These are phyloP conservation scores for Bipolaris oryzae DNA, from an alignment of 2,329 filamentous ascomycete species.

Conservation along the genomic window DNA sequence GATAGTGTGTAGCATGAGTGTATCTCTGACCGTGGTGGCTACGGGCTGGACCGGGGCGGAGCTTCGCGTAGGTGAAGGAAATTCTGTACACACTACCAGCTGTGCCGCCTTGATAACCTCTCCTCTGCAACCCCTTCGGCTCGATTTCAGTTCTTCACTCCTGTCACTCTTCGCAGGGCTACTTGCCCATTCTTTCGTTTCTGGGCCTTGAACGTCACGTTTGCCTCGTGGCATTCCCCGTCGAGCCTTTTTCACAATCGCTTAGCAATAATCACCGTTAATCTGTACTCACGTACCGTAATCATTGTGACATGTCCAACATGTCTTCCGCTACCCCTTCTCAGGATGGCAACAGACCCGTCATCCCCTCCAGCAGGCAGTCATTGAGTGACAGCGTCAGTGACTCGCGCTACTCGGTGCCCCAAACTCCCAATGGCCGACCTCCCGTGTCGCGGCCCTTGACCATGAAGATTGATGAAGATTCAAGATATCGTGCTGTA, in stretches of 20 bases:
- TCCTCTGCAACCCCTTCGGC: constrained; percentile 11
- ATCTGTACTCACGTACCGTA: constrained; percentile 3
- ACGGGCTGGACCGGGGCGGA: constrained; percentile 7
- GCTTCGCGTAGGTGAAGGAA: constrained; percentile 11
- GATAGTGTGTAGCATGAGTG: constrained; percentile 19
- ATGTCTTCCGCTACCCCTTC: constrained; percentile 15
- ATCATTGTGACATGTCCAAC: constrained; percentile 4
- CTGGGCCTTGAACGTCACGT: background rate
- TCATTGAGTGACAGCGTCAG: constrained; percentile 17
- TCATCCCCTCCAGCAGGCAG: constrained; percentile 17
- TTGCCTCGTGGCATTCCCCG: constrained; percentile 4
- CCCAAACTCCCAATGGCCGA: constrained; percentile 18
- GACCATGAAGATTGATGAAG: constrained; percentile 33
- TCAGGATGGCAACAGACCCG: constrained; percentile 11
- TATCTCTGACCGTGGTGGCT: constrained; percentile 15
- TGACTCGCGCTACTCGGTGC: constrained; percentile 10
- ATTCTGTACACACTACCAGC: constrained; percentile 16
- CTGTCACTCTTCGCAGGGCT: constrained; percentile 14
- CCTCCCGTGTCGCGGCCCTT: constrained; percentile 16
- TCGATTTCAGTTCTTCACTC: constrained; percentile 13
- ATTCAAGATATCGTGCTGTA: constrained; percentile 33
- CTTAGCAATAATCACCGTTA: constrained; percentile 9
- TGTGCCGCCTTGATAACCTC: constrained; percentile 18
- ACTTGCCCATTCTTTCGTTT: constrained; percentile 16
- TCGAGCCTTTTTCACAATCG: constrained; percentile 11